Conservation (phyloP, 108 stramenopile species). For the Cylindrotheca closterium region DNA sequence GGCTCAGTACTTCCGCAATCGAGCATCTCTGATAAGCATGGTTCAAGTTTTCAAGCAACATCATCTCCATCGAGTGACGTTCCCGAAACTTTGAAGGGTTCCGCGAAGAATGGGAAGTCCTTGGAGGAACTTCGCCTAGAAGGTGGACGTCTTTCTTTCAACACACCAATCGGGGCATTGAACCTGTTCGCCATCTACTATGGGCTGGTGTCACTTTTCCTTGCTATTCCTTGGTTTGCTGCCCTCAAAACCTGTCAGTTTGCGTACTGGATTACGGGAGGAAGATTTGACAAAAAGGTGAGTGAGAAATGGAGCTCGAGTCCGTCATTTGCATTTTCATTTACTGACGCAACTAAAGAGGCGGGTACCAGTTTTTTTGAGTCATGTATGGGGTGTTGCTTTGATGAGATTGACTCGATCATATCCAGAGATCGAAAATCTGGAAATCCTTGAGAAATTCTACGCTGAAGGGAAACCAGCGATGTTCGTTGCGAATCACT, state of each 20-base stretch:
- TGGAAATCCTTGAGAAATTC: conserved; percentile 55
- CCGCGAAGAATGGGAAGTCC: conserved; percentile 21
- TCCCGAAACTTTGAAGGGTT: background rate
- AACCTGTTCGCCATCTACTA: conserved; percentile 85
- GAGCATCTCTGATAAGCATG: no score
- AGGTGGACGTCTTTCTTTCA: conserved; percentile 62
- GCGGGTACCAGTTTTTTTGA: conserved; percentile 62
- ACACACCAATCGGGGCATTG: conserved; percentile 78
- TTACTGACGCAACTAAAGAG: conserved; percentile 1
- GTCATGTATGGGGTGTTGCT: conserved; percentile 79
- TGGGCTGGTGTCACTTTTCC: conserved; percentile 59
- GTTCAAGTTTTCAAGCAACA: no score
- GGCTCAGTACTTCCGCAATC: no score
- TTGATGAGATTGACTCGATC: conserved; percentile 64
- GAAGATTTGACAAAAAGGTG: conserved; percentile 59
- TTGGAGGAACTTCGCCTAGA: conserved; percentile 31
- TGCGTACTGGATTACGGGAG: conserved; percentile 57
- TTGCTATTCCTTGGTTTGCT: conserved; percentile 78
- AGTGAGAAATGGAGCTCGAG: conserved; percentile 1
- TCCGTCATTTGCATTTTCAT: background rate
- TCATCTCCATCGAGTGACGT: no score
- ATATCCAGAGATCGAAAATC: conserved; percentile 59
- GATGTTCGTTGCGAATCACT: conserved; percentile 93
- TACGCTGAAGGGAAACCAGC: conserved; percentile 61
- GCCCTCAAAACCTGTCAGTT: conserved; percentile 51